Percentiles rank a stretch among this genome's conserved stretches.
phyloP scores from a whole-genome alignment of 257 asterid species.

The Plantago elongata region DNA sequence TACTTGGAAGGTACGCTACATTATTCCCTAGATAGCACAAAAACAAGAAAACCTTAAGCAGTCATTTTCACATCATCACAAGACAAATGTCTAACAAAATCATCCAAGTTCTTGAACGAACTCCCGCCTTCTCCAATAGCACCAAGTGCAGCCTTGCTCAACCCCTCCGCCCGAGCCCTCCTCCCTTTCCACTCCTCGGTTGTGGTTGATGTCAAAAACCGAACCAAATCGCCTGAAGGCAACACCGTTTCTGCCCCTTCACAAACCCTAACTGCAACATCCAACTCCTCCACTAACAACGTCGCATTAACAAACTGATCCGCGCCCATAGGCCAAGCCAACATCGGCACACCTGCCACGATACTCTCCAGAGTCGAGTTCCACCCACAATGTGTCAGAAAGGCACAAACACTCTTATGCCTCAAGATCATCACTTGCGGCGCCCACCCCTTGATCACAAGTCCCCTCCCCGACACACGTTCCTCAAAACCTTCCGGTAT shows the following conservation, averaged over 20 bases:
- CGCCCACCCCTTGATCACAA: constrained; percentile 68
- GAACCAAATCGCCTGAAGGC: constrained; percentile 31
- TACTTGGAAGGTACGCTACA: no score
- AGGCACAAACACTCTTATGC: constrained; percentile 39
- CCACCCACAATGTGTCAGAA: constrained; percentile 78
- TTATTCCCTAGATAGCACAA: no score
- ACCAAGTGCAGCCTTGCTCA: constrained; percentile 43
- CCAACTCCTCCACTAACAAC: constrained; percentile 51
- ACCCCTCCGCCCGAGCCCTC: constrained; percentile 29
- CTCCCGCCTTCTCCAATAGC: constrained; percentile 48
- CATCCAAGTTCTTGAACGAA: constrained; percentile 41
- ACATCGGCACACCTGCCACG: constrained; percentile 53
- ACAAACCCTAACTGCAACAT: constrained; percentile 49
- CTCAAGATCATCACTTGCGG: constrained; percentile 60
- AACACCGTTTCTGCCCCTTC: constrained; percentile 53
- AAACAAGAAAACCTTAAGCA: not conserved
- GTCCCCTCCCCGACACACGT: constrained; percentile 52
- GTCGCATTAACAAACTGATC: constrained; percentile 62
- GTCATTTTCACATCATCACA: constrained; percentile 5
- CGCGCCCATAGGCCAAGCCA: constrained; percentile 85
- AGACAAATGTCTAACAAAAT: constrained; percentile 27
- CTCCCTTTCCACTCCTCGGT: constrained; percentile 30
- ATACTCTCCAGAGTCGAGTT: constrained; percentile 56
- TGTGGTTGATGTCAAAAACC: constrained; percentile 22
- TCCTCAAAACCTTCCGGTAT: constrained; percentile 65